Base-by-base conservation (phyloP, 2,329 filamentous ascomycete species). In the Fusarium pseudocircinatum region DNA sequence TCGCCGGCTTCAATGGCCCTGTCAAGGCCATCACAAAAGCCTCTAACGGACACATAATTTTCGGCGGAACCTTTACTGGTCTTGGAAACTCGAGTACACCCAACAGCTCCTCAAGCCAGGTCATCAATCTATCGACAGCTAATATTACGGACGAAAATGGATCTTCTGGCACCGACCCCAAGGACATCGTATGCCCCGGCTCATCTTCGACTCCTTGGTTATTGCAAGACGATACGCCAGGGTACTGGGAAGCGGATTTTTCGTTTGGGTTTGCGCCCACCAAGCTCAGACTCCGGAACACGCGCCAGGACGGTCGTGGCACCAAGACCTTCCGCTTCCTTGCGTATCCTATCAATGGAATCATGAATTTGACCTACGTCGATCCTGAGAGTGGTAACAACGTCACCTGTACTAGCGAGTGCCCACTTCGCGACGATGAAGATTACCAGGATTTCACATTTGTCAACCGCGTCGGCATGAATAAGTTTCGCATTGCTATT, bases 351-450 rank as follows among this genome's bases (percentile, higher is more conserved):
- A 90, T 96, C 78, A 92, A 93, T 71, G 96, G 96, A 59, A 98
- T 99, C 80, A 94, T 99, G 91, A 98, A 98, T 82, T 88, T 99
- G 79, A 97, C 95, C 42, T 98, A 96, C 77, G 91, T 91, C 72
- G 94, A 98, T 78, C 92, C 93, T 30, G 85, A 80, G 43, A 93
- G 90, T 4, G 92, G 93, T 32, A 84, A 89, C 57, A 91, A 92
- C 62, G 83, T 85, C 36, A 91, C 88, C 64, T 99, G 96, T 83
- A 94, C 95, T 60, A 92, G 91, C 69, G 88, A 90, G 78, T 99
- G 96, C 77, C 94, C 95, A n/a, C 87, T 99, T 53, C 94, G 93
- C 70, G 86, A 91, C 78, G 90, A 94, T 77, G 83, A 86, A 11
- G 82, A 86, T 57, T 97, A 90, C 75, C 95, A 98, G 81, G 96